Evolutionary conservation across 1,139 yeast genomes (phyloP).

Genomic region (Geotrichum carabidarum): DNA sequence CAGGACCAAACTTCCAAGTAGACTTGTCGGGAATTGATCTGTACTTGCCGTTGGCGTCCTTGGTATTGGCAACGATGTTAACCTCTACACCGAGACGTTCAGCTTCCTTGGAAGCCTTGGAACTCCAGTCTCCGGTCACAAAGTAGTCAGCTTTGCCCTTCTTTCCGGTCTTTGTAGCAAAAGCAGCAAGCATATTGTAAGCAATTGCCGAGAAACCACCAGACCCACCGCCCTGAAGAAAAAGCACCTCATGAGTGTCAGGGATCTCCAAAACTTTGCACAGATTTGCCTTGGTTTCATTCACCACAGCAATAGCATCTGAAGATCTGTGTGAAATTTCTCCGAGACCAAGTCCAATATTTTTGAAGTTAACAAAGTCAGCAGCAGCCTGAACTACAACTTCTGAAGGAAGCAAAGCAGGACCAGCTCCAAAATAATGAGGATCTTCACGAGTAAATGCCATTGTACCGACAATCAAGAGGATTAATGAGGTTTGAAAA

Average conservation of each 20-base stretch:
- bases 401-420: conserved; percentile 79
- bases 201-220: conserved; percentile 88
- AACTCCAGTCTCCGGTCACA: conserved; percentile 90
- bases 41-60: conserved; percentile 49
- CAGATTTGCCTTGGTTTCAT: conserved; percentile 67
- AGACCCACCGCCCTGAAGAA: conserved; percentile 97
- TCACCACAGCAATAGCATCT: conserved; percentile 72
- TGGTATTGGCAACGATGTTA: conserved; percentile 64
- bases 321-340: conserved; percentile 92
- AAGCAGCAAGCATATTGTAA: conserved; percentile 72
- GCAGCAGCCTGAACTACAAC: conserved; percentile 84
- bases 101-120: conserved; percentile 84
- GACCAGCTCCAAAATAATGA: conserved; percentile 94
- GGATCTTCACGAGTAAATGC: conserved; percentile 39
- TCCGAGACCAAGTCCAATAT: conserved; percentile 77
- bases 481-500: neutral
- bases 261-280: conserved; percentile 65
- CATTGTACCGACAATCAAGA: neutral
- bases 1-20: conserved; percentile 50
- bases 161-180: conserved; percentile 55
- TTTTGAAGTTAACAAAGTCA: conserved; percentile 68
- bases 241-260: conserved; percentile 87
- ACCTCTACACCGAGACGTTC: conserved; percentile 72
- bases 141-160: conserved; percentile 81
- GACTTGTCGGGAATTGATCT: conserved; percentile 64